Evolutionary conservation across 2,329 filamentous ascomycete species (phyloP).

Genomic region (Talaromyces sp.): DNA sequence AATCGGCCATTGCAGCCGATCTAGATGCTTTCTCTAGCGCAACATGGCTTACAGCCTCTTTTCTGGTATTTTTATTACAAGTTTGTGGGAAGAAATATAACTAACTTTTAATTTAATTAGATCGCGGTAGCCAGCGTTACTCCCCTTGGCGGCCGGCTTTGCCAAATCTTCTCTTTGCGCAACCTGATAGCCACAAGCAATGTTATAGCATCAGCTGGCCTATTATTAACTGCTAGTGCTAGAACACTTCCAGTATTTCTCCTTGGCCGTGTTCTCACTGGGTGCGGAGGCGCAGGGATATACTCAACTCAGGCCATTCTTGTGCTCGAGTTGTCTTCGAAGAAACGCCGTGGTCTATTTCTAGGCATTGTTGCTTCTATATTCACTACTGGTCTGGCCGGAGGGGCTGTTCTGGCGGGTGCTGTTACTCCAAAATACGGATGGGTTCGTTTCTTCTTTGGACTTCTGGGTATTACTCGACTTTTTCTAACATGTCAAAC

Average conservation of each 20-base stretch:
- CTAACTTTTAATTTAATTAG: constrained; percentile 33
- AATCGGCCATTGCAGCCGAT: constrained; percentile 70
- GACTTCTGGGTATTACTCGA: not conserved
- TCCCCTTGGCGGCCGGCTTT: constrained; percentile 67
- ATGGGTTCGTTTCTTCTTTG: constrained; percentile 54
- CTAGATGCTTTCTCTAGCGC: constrained; percentile 67
- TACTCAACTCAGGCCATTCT: constrained; percentile 67
- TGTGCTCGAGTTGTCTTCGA: constrained; percentile 67
- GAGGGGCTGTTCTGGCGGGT: constrained; percentile 50
- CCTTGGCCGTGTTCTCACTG: constrained; percentile 62
- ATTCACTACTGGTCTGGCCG: constrained; percentile 65
- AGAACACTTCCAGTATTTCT: constrained; percentile 60
- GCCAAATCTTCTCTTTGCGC: constrained; percentile 68
- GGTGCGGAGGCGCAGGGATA: constrained; percentile 66
- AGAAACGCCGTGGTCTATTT: constrained; percentile 64
- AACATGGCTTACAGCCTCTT: constrained; percentile 78
- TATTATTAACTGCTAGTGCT: constrained; percentile 61
- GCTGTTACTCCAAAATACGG: constrained; percentile 59
- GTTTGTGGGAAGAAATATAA: constrained; percentile 14
- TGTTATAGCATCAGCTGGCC: constrained; percentile 55
- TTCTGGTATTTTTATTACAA: constrained; percentile 48
- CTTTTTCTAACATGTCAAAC: not conserved
- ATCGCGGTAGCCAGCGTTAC: constrained; percentile 57
- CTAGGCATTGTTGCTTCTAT: constrained; percentile 70
- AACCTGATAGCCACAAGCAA: constrained; percentile 37